These are phyloP conservation scores for Talaromyces sp. DNA, from an alignment of 2,329 filamentous ascomycete genomes.

Conservation along the genomic window DNA sequence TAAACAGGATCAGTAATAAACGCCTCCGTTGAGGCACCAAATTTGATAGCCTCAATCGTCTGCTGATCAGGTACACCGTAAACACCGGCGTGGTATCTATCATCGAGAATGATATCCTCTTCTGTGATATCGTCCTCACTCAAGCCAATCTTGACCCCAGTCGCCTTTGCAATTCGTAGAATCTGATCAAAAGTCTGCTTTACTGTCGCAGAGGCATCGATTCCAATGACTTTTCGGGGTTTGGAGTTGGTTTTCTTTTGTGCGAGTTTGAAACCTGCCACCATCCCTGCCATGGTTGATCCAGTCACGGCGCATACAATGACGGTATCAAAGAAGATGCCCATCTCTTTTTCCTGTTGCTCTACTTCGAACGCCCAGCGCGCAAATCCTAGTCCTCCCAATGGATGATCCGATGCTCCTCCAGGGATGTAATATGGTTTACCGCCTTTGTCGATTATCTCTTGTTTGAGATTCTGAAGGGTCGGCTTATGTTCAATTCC, in stretches of 20 bases:
- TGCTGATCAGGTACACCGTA: slow-evolving; percentile 65
- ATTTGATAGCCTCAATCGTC: slow-evolving; percentile 65
- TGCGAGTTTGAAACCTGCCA: slow-evolving; percentile 66
- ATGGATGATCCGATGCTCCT: slow-evolving; percentile 65
- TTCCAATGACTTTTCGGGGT: slow-evolving; percentile 59
- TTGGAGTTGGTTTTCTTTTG: slow-evolving; percentile 45
- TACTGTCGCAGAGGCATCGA: slow-evolving; percentile 60
- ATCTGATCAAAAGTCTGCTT: slow-evolving; percentile 63
- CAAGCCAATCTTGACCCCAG: slow-evolving; percentile 61
- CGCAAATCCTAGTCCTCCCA: slow-evolving; percentile 67
- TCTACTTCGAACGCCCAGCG: slow-evolving; percentile 67
- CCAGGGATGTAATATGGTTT: slow-evolving; percentile 70
- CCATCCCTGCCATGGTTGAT: slow-evolving; percentile 66
- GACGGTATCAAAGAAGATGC: slow-evolving; percentile 64
- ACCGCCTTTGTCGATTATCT: slow-evolving; percentile 52
- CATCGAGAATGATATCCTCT: slow-evolving; percentile 61
- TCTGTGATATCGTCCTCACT: slow-evolving; percentile 57
- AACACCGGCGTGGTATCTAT: slow-evolving; percentile 61
- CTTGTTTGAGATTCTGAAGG: slow-evolving; percentile 52
- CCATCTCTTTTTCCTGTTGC: slow-evolving; percentile 58
- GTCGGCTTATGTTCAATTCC: slow-evolving; percentile 67
- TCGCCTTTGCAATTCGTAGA: slow-evolving; percentile 62
- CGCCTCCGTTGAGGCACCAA: slow-evolving; percentile 64
- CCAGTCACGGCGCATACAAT: slow-evolving; percentile 70
- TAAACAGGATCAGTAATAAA: slow-evolving; percentile 75